Conservation (phyloP, 2,329 filamentous ascomycete species). For the Paramyrothecium roridum region DNA sequence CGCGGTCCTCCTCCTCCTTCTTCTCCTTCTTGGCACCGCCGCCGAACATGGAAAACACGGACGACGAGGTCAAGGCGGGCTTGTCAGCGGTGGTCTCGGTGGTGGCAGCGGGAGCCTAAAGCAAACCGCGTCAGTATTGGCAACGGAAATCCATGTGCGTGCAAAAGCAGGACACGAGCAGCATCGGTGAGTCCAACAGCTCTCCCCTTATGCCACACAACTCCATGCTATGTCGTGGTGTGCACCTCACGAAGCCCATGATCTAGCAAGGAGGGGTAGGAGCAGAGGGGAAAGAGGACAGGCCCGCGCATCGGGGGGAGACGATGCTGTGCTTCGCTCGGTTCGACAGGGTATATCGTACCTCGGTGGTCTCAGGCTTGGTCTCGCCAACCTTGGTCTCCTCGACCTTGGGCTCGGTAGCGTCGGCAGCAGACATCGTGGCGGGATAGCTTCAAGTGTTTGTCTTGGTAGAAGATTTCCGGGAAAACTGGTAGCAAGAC, state of each 20-base stretch:
- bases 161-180: no score
- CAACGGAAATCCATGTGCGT: background rate
- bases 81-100: slow-evolving; percentile 5
- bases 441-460: slow-evolving; percentile 2
- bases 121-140: background rate
- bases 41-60: slow-evolving; percentile 98
- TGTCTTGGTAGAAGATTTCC: background rate
- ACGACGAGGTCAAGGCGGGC: slow-evolving; percentile 50
- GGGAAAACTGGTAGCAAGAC: background rate
- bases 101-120: slow-evolving; percentile 11
- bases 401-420: slow-evolving; percentile 53
- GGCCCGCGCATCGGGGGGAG: background rate
- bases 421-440: slow-evolving; percentile 48
- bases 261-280: background rate
- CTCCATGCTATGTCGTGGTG: no score
- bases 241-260: no score
- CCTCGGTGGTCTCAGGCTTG: slow-evolving; percentile 23
- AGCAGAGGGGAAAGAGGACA: background rate
- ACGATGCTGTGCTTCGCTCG: background rate
- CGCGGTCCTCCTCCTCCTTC: slow-evolving; percentile 76
- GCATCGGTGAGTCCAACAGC: no score
- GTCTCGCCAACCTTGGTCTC: slow-evolving; percentile 35
- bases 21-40: slow-evolving; percentile 96
- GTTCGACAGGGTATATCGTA: slow-evolving; percentile 10
- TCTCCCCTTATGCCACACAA: no score